These are phyloP conservation scores for Phaeosphaeriaceae sp. DNA, from an alignment of 2,329 filamentous ascomycete genomes.

Conservation along the genomic window DNA sequence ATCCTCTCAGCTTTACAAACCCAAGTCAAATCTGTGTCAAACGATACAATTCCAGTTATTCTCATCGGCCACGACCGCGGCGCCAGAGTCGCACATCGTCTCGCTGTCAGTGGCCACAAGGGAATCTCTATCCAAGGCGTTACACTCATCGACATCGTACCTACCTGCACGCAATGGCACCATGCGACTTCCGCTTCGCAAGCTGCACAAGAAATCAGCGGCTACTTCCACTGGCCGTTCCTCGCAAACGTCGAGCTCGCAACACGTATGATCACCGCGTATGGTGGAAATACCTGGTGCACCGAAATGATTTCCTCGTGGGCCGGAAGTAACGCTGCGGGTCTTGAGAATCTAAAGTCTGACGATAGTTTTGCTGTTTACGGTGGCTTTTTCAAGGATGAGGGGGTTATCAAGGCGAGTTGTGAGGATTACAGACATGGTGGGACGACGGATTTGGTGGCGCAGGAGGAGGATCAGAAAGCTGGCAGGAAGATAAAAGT, in stretches of 20 bases:
- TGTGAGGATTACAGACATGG: conserved; percentile 65
- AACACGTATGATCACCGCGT: conserved; percentile 57
- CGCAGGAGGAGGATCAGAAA: conserved; percentile 55
- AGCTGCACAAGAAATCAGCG: conserved; percentile 50
- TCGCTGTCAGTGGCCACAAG: conserved; percentile 56
- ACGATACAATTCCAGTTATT: conserved; percentile 25
- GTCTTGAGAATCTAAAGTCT: conserved; percentile 17
- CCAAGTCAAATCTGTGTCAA: conserved; percentile 20
- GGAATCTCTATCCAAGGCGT: conserved; percentile 48
- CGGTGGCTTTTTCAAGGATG: conserved; percentile 50
- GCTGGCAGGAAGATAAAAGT: conserved; percentile 53
- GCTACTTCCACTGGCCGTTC: conserved; percentile 67
- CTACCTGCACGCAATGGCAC: conserved; percentile 62
- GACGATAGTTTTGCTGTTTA: conserved; percentile 52
- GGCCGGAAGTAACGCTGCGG: conserved; percentile 31
- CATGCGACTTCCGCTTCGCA: conserved; percentile 48
- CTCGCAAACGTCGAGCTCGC: conserved; percentile 61
- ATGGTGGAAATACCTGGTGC: conserved; percentile 52
- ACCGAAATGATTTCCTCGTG: conserved; percentile 45
- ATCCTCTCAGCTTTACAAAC: conserved; percentile 33
- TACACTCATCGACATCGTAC: conserved; percentile 48
- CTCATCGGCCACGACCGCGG: conserved; percentile 65
- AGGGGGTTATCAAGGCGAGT: conserved; percentile 54
- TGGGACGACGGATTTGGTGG: conserved; percentile 60
- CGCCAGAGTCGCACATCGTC: conserved; percentile 61